Percentiles rank a stretch among this genome's conserved stretches.
Conservation (phyloP, 225 moss, liverwort and hornwort species). For the Rhytidiadelphus loreus region DNA sequence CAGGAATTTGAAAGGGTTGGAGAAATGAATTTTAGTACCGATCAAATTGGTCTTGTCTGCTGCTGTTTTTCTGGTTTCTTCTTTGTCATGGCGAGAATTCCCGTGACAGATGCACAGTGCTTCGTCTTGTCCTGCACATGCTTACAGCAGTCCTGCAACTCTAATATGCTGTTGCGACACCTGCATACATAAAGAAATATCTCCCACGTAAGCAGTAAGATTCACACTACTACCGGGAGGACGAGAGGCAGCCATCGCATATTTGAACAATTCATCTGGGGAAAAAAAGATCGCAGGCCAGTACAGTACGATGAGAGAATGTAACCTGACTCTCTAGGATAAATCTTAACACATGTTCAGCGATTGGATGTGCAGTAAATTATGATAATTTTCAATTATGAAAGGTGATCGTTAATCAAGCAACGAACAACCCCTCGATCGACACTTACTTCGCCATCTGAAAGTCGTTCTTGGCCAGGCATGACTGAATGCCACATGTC, state of each 20-base stretch:
- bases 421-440: neutral
- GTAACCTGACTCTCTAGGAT: neutral
- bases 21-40: neutral
- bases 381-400: neutral
- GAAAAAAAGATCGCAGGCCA: neutral
- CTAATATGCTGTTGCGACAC: conserved; percentile 1
- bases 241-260: neutral
- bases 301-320: neutral
- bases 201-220: neutral
- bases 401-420: neutral
- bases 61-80: neutral
- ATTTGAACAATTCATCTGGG: neutral
- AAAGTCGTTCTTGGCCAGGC: conserved; percentile 1
- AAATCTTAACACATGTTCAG: neutral
- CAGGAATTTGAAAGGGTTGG: neutral
- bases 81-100: neutral
- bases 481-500: conserved; percentile 2
- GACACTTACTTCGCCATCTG: neutral
- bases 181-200: neutral
- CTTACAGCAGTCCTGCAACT: conserved; percentile 8
- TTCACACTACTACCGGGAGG: neutral
- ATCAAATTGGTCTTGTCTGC: neutral
- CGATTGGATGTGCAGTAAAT: neutral
- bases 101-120: conserved; percentile 9
- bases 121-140: conserved; percentile 4